phyloP scores from a whole-genome alignment of 1,139 yeast species.

The Eremothecium gossypii region DNA sequence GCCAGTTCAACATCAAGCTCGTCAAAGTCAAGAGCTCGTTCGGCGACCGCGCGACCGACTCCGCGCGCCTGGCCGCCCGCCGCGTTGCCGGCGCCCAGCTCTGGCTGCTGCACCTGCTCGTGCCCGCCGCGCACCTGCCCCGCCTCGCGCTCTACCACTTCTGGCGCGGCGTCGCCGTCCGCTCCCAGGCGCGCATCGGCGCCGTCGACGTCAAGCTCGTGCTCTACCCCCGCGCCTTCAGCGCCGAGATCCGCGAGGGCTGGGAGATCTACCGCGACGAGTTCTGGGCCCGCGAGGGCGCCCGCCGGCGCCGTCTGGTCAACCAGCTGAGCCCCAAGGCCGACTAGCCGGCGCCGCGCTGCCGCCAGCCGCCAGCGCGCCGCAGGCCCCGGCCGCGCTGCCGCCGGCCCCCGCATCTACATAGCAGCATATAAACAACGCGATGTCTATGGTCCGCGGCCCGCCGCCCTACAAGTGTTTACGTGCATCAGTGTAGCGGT shows the following conservation, averaged over 20 bases:
- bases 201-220: conserved; percentile 55
- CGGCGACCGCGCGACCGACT: conserved; percentile 44
- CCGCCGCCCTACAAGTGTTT: too few relatives aligned
- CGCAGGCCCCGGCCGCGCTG: too few relatives aligned
- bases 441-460: too few relatives aligned
- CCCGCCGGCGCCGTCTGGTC: conserved; percentile 48
- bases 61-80: conserved; percentile 28
- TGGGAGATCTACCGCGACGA: conserved; percentile 94
- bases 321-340: conserved; percentile 28
- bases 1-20: conserved; percentile 70
- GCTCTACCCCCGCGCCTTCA: conserved; percentile 71
- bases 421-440: too few relatives aligned
- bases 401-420: too few relatives aligned
- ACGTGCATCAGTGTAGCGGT: too few relatives aligned
- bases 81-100: conserved; percentile 21
- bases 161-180: conserved; percentile 30
- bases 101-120: conserved; percentile 11
- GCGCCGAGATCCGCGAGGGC: conserved; percentile 77
- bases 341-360: not conserved
- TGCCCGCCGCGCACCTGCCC: conserved; percentile 13
- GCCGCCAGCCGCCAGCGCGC: not conserved
- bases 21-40: conserved; percentile 60
- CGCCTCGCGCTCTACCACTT: conserved; percentile 16
- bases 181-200: conserved; percentile 38
- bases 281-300: conserved; percentile 83